These are phyloP conservation scores for Penicillium desertorum DNA, from an alignment of 495 filamentous ascomycete genomes.

Conservation along the genomic window DNA sequence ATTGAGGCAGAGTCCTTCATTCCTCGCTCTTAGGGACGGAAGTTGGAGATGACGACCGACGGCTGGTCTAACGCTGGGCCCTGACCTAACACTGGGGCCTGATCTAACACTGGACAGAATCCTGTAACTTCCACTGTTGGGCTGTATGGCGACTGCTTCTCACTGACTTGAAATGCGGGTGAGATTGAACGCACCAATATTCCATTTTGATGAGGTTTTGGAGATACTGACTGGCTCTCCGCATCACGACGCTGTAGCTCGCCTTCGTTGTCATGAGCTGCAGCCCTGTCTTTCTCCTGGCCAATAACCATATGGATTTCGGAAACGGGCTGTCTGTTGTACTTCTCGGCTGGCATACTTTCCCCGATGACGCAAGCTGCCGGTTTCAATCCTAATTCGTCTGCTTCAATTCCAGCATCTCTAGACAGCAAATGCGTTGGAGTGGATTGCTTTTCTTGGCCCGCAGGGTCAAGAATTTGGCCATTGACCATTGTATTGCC, in stretches of 20 bases:
- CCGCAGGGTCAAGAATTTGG: background rate
- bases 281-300: slow-evolving; percentile 6
- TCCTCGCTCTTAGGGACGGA: too few relatives aligned
- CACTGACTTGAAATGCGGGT: too few relatives aligned
- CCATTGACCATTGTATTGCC: slow-evolving; percentile 3
- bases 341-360: slow-evolving; percentile 4
- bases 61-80: too few relatives aligned
- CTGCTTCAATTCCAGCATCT: slow-evolving; percentile 2
- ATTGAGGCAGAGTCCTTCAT: too few relatives aligned
- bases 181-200: too few relatives aligned
- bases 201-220: too few relatives aligned
- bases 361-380: background rate
- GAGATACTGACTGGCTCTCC: slow-evolving; percentile 1
- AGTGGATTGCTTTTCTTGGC: background rate
- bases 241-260: slow-evolving; percentile 3
- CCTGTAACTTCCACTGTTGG: too few relatives aligned
- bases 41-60: too few relatives aligned
- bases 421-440: slow-evolving; percentile 1
- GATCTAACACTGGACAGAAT: too few relatives aligned
- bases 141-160: too few relatives aligned
- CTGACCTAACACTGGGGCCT: too few relatives aligned
- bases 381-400: background rate
- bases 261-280: slow-evolving; percentile 3
- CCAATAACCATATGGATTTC: slow-evolving; percentile 1
- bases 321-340: slow-evolving; percentile 4